A percentile compares a stretch with the other conserved stretches of the same genome.
Evolutionary conservation across 1,284 basidiomycete genomes (phyloP).

Genomic region (Xerocomus minutiporus): DNA sequence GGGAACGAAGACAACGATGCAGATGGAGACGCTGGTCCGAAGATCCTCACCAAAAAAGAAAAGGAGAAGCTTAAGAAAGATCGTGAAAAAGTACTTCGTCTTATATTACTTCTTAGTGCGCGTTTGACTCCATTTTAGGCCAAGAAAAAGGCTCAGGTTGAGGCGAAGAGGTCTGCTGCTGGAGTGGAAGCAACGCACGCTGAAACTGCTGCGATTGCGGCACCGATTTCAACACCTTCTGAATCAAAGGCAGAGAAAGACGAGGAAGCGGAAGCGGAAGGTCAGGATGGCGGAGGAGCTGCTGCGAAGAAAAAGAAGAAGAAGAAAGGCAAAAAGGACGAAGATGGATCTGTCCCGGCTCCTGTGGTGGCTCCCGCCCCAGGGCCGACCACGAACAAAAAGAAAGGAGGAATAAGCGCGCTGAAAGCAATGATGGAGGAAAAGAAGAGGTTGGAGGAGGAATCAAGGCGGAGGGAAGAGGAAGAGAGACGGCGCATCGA

Average conservation of each 20-base stretch:
- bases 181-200: slow-evolving; percentile 21
- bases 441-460: slow-evolving; percentile 83
- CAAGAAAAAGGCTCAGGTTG: slow-evolving; percentile 92
- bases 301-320: slow-evolving; percentile 83
- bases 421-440: slow-evolving; percentile 85
- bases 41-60: slow-evolving; percentile 84
- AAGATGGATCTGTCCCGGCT: slow-evolving; percentile 47
- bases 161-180: slow-evolving; percentile 66
- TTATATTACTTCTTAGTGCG: slow-evolving; percentile 1
- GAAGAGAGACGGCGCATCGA: slow-evolving; percentile 76
- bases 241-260: slow-evolving; percentile 27
- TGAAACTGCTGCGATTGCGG: slow-evolving; percentile 13
- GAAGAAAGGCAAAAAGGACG: slow-evolving; percentile 80
- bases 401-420: slow-evolving; percentile 67
- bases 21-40: slow-evolving; percentile 41
- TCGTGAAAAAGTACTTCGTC: slow-evolving; percentile 70
- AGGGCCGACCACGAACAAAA: slow-evolving; percentile 57
- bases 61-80: slow-evolving; percentile 95
- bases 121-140: slow-evolving; percentile 48
- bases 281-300: slow-evolving; percentile 49
- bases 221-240: slow-evolving; percentile 20
- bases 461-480: slow-evolving; percentile 61
- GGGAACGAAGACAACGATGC: slow-evolving; percentile 29
- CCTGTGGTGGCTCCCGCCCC: slow-evolving; percentile 43
- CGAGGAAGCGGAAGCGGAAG: slow-evolving; percentile 46